Percentiles rank a stretch among this genome's conserved stretches.
Conservation (phyloP, 1,139 yeast genomes). For the Geotrichum fermentans region DNA sequence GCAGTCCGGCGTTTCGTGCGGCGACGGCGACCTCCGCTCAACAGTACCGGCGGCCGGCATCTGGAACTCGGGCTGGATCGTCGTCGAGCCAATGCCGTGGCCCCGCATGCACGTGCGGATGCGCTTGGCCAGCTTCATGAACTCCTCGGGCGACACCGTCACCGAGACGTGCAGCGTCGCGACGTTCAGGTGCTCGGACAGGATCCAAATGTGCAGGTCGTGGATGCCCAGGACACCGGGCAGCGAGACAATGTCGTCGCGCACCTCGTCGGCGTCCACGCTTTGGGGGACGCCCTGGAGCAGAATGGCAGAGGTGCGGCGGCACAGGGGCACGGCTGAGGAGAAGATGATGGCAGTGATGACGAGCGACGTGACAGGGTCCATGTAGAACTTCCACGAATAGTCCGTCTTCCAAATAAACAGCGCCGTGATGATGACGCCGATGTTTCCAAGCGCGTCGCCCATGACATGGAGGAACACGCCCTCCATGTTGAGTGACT, state of each 20-base stretch:
- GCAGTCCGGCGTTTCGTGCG: conserved; percentile 16
- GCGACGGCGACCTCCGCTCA: conserved; percentile 6
- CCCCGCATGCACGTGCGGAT: conserved; percentile 77
- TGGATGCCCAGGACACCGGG: conserved; percentile 80
- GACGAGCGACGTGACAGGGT: conserved; percentile 78
- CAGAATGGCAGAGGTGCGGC: conserved; percentile 78
- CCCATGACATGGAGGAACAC: conserved; percentile 93
- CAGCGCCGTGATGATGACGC: conserved; percentile 84
- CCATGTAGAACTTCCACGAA: conserved; percentile 81
- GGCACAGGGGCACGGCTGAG: conserved; percentile 85
- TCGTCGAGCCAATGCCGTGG: conserved; percentile 86
- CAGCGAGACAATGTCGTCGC: conserved; percentile 58
- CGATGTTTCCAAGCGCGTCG: conserved; percentile 92
- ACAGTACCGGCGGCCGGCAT: neutral
- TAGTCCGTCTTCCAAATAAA: conserved; percentile 92
- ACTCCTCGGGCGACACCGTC: conserved; percentile 56
- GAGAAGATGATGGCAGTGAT: conserved; percentile 86
- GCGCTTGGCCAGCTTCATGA: conserved; percentile 64
- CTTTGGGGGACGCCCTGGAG: conserved; percentile 89
- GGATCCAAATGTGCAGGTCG: conserved; percentile 95
- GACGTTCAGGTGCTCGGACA: conserved; percentile 79
- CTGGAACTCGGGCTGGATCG: conserved; percentile 85
- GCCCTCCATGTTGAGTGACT: conserved; percentile 93
- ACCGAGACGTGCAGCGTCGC: conserved; percentile 87
- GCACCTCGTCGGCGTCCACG: conserved; percentile 69